phyloP scores from a whole-genome alignment of 331 rosid genomes.

The Quercus lobata region DNA sequence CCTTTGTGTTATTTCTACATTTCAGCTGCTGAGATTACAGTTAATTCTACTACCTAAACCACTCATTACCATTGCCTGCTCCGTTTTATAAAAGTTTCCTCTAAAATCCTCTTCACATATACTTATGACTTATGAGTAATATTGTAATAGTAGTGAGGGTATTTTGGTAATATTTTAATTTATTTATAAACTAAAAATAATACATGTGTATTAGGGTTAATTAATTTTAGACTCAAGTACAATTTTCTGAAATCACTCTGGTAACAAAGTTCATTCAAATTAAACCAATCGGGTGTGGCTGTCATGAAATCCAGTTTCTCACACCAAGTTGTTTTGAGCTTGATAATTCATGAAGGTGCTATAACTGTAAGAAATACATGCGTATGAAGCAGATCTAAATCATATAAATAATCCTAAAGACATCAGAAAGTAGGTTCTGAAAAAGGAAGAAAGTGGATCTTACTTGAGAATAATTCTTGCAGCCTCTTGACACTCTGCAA shows the following conservation, averaged over 20 bases:
- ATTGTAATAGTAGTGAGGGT: no score
- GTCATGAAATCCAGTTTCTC: not conserved
- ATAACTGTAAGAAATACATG: not conserved
- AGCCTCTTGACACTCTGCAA: slow-evolving; percentile 85
- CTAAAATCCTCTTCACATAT: not conserved
- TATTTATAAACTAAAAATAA: no score
- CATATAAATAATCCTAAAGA: not conserved
- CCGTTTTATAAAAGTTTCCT: not conserved
- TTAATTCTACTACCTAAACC: not conserved
- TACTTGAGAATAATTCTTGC: slow-evolving; percentile 73
- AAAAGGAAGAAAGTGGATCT: slow-evolving; percentile 14
- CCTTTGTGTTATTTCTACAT: not conserved
- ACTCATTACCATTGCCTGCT: not conserved
- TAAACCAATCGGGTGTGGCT: not conserved
- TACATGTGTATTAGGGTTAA: no score
- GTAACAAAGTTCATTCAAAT: not conserved
- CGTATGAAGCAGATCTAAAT: slow-evolving; percentile 2
- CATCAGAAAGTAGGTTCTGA: not conserved
- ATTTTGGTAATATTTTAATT: no score
- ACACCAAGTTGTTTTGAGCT: not conserved
- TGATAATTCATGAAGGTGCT: slow-evolving; percentile 2
- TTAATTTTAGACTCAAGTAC: no score
- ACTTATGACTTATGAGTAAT: not conserved
- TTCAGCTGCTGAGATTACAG: not conserved
- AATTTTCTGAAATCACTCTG: no score